Conservation (phyloP, 1,284 basidiomycete species). For the Rhodotorula sp. region DNA sequence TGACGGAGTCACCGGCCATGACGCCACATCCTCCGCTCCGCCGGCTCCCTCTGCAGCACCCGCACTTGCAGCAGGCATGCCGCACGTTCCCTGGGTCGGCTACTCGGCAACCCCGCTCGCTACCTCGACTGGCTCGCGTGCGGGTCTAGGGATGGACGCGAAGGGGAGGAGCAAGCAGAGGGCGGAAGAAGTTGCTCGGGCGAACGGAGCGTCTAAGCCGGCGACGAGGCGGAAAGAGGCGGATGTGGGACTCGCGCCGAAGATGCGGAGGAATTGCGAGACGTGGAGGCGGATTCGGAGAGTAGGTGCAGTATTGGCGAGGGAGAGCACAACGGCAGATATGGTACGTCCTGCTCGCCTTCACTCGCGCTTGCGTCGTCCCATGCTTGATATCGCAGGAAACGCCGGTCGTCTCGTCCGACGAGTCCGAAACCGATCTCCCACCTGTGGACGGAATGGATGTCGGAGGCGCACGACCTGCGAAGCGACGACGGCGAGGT, state of each 20-base stretch:
- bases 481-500: background rate
- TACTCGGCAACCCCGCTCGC: constrained; percentile 9
- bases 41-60: background rate
- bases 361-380: background rate
- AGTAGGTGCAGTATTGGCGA: constrained; percentile 12
- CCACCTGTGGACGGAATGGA: background rate
- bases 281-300: constrained; percentile 27
- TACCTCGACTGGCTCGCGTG: background rate
- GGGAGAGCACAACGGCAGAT: constrained; percentile 6
- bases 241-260: constrained; percentile 14
- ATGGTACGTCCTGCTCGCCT: background rate
- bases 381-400: background rate
- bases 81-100: constrained; percentile 27
- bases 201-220: background rate
- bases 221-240: background rate
- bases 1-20: constrained; percentile 3
- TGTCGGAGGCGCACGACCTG: constrained; percentile 9
- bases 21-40: background rate
- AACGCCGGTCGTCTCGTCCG: background rate
- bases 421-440: background rate
- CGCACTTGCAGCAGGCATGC: constrained; percentile 28
- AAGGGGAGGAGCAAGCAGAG: constrained; percentile 9
- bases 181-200: background rate
- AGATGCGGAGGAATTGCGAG: constrained; percentile 35
- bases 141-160: background rate